Evolutionary conservation across 148 eudicot species (phyloP), one percentile per base, ranked within the genome.

Genomic region (Nepenthes gracilis): DNA sequence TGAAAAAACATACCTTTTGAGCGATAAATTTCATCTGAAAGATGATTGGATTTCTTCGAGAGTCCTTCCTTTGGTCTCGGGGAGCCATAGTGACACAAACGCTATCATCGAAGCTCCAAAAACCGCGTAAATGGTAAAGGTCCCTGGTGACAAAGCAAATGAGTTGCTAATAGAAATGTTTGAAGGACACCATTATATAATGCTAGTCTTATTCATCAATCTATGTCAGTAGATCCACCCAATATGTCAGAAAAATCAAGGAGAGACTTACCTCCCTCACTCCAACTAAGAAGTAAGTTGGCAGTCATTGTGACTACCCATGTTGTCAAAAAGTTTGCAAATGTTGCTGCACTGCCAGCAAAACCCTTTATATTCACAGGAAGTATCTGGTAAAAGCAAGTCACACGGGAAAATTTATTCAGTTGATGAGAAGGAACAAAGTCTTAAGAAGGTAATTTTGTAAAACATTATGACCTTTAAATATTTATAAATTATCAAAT

Each of bases 1-100:
- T 23, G 23, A 23, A 23, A 23, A 23, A 23, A 23, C 0, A 23
- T 23, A 23, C 23, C 23, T 23, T 23, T 23, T 23, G 23, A 23
- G 23, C 23, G 23, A 23, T 23, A 0, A 23, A 23, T 50, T 53
- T 81, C 68, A 81, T 75, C 87, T 78, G 73, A 89, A 86, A 54
- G 79, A 86, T 35, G 66, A 61, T 57, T 85, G 96, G 64, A 89
- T 89, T 61, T 89, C 90, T 70, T 89, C 96, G 12, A 89, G 79
- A 11, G 93, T 89, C 70, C 68, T 85, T 69, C 96, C 96, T 73
- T 89, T 85, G 33, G 96, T 89, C 74, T 89, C 96, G 2, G 93
- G 93, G 56, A 89, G 93, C 87, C 89, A 85, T n/a, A 75, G 62
- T 10, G 70, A 60, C 63, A 84, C 85, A 68, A 89, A 85, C 9